Evolutionary conservation across 2,329 filamentous ascomycete species (phyloP).

Genomic region (Cladophialophora carrionii): DNA sequence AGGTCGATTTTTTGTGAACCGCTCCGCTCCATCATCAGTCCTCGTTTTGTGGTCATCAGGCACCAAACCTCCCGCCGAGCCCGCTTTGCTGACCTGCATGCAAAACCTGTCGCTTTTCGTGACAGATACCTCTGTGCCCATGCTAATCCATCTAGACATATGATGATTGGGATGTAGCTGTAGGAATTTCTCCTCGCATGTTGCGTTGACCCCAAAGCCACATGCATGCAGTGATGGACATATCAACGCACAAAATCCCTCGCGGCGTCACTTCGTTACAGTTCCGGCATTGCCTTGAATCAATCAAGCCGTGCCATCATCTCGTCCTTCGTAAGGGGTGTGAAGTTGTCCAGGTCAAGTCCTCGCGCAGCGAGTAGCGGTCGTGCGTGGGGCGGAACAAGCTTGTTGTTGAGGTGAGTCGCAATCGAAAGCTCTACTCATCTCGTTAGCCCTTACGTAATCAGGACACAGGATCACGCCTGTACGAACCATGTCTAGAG

Average conservation of each 20-base stretch:
- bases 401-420: slow-evolving; percentile 79
- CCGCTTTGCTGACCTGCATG: slow-evolving; percentile 26
- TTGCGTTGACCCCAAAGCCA: slow-evolving; percentile 27
- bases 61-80: slow-evolving; percentile 27
- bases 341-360: slow-evolving; percentile 92
- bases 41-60: slow-evolving; percentile 25
- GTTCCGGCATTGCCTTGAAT: slow-evolving; percentile 48
- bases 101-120: slow-evolving; percentile 30
- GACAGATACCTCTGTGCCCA: slow-evolving; percentile 28
- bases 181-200: slow-evolving; percentile 26
- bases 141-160: slow-evolving; percentile 35
- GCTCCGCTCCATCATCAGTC: slow-evolving; percentile 28
- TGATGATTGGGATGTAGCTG: slow-evolving; percentile 41
- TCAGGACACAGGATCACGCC: slow-evolving; percentile 11
- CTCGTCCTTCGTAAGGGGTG: slow-evolving; percentile 85
- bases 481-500: slow-evolving; percentile 78
- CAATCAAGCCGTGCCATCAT: slow-evolving; percentile 98
- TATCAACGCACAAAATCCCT: slow-evolving; percentile 42
- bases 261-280: slow-evolving; percentile 47
- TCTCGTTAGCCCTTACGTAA: slow-evolving; percentile 18
- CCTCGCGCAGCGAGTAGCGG: slow-evolving; percentile 73
- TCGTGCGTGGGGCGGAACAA: slow-evolving; percentile 83
- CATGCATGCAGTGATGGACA: slow-evolving; percentile 35
- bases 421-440: slow-evolving; percentile 89
- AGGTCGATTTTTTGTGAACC: slow-evolving; percentile 30